Conservation (phyloP, 768 basidiomycete genomes). For the Boletus sensibilis region DNA sequence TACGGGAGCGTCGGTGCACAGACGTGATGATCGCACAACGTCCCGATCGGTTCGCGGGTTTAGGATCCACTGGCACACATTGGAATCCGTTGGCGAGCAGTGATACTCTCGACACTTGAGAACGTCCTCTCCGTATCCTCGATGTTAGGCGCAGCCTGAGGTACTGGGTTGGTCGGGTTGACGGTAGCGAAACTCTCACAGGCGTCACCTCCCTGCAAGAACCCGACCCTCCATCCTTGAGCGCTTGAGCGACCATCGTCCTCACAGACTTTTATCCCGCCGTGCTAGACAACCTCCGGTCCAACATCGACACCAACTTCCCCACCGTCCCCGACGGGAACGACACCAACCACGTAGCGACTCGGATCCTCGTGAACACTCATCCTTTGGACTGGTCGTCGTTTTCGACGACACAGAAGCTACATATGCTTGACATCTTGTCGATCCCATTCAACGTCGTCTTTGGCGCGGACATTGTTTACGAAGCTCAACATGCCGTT, state of each 20-base stretch:
- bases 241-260: slow-evolving; percentile 29
- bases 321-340: background rate
- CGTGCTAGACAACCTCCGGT: slow-evolving; percentile 46
- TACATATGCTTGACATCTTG: slow-evolving; percentile 20
- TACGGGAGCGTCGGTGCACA: slow-evolving; percentile 77
- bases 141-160: slow-evolving; percentile 61
- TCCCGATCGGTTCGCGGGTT: slow-evolving; percentile 53
- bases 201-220: background rate
- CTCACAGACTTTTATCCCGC: slow-evolving; percentile 51
- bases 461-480: slow-evolving; percentile 54
- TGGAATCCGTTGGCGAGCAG: background rate
- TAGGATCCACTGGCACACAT: slow-evolving; percentile 13
- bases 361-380: slow-evolving; percentile 21
- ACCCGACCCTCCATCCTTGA: background rate
- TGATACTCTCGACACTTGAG: background rate
- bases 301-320: slow-evolving; percentile 43
- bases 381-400: slow-evolving; percentile 42
- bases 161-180: slow-evolving; percentile 54
- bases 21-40: slow-evolving; percentile 72
- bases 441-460: slow-evolving; percentile 45
- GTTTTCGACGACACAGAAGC: slow-evolving; percentile 7
- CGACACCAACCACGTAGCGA: background rate
- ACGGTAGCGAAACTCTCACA: slow-evolving; percentile 36
- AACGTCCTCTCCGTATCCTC: slow-evolving; percentile 38
- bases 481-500: slow-evolving; percentile 47